Evolutionary conservation across 805 yeast species (phyloP).

Genomic region (Kuraishia piskuri): DNA sequence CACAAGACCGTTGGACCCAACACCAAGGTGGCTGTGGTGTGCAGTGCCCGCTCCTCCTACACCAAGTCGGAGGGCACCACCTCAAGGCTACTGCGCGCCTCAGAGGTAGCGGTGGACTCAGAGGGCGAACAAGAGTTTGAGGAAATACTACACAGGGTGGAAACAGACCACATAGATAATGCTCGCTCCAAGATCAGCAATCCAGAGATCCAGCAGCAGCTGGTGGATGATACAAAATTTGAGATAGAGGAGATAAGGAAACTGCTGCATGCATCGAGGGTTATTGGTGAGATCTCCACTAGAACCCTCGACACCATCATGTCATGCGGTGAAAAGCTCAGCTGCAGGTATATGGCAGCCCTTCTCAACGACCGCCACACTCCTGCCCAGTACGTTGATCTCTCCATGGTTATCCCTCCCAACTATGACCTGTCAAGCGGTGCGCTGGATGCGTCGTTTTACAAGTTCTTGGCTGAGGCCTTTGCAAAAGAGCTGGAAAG

Average conservation of each 20-base stretch:
- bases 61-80: slow-evolving; percentile 96
- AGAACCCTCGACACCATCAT: slow-evolving; percentile 84
- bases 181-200: slow-evolving; percentile 48
- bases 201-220: slow-evolving; percentile 35
- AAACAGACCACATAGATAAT: slow-evolving; percentile 70
- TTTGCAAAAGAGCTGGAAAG: slow-evolving; percentile 41
- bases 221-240: slow-evolving; percentile 48
- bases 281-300: slow-evolving; percentile 85
- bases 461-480: slow-evolving; percentile 41
- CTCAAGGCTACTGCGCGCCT: slow-evolving; percentile 73
- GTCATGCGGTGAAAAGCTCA: slow-evolving; percentile 89
- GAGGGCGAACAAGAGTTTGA: slow-evolving; percentile 38
- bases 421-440: slow-evolving; percentile 48
- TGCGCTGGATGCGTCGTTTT: slow-evolving; percentile 54
- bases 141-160: slow-evolving; percentile 53
- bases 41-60: slow-evolving; percentile 88
- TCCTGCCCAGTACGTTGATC: slow-evolving; percentile 69
- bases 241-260: slow-evolving; percentile 66
- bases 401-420: slow-evolving; percentile 62
- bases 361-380: slow-evolving; percentile 78
- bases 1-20: slow-evolving; percentile 44
- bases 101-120: slow-evolving; percentile 64
- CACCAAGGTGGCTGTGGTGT: slow-evolving; percentile 82
- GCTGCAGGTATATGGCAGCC: slow-evolving; percentile 84
- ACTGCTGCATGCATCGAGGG: slow-evolving; percentile 76